A percentile compares a stretch with the other conserved stretches of the same genome.
These are phyloP conservation scores for Microdochium paspali DNA, from an alignment of 2,329 filamentous ascomycete species.

Conservation along the genomic window DNA sequence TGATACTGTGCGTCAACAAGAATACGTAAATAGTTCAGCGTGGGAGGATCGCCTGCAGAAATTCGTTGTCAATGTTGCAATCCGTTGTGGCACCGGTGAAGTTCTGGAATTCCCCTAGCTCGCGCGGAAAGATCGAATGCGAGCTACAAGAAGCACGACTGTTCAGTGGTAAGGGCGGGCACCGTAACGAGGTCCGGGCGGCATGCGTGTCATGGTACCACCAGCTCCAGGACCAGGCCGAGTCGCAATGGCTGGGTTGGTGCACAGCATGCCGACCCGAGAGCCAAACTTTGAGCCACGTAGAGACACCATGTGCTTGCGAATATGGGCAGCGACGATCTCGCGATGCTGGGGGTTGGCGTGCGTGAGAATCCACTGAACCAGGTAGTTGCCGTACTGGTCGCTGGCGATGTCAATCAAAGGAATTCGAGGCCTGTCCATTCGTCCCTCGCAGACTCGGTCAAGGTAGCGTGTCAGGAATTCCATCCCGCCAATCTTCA, in stretches of 20 bases:
- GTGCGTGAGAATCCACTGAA: constrained; percentile 94
- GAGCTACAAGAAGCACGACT: constrained; percentile 3
- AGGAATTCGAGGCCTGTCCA: constrained; percentile 88
- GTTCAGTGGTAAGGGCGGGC: constrained; percentile 46
- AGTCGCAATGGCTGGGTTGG: constrained; percentile 82
- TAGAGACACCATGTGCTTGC: constrained; percentile 98
- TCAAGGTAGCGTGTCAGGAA: constrained; percentile 90
- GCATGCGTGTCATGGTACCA: constrained; percentile 51
- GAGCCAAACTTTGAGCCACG: constrained; percentile 98
- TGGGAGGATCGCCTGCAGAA: neutral
- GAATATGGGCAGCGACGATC: constrained; percentile 84
- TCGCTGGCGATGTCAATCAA: constrained; percentile 97
- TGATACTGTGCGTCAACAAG: constrained; percentile 37
- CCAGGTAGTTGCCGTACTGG: constrained; percentile 96
- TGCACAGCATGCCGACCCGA: constrained; percentile 96
- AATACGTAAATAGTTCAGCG: constrained; percentile 31
- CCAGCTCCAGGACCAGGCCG: constrained; percentile 79
- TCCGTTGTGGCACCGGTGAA: too few relatives aligned
- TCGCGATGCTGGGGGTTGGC: constrained; percentile 83
- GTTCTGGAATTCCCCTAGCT: neutral
- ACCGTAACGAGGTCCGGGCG: constrained; percentile 48
- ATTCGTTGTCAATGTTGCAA: neutral
- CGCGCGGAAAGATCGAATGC: neutral
- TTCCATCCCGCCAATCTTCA: constrained; percentile 88
- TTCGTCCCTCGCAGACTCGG: constrained; percentile 83